Base-by-base conservation (phyloP, 2,329 filamentous ascomycete species). In the Claviceps africana region DNA sequence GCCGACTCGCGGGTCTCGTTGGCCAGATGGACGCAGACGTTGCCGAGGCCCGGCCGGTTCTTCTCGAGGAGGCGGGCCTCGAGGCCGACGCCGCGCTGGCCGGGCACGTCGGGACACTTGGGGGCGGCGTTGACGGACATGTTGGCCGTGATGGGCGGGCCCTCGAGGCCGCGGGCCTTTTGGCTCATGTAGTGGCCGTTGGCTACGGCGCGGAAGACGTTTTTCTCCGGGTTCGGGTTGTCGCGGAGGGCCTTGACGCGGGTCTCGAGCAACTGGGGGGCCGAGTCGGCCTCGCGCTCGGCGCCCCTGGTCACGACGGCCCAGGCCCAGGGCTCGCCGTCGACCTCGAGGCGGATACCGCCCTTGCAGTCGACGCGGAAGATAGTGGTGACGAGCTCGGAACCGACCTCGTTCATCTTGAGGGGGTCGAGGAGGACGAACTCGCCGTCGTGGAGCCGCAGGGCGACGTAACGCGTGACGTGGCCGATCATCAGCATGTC, bases 331-430 rank as follows among this genome's bases (percentile, higher is more conserved):
- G 39, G 11, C 39, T n/a, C 6, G 40, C 48, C 48, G 28, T 21
- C 39, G 17, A 40, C n/a, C 30, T 43, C 40, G 39, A 50, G 17
- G 39, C 19, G 35, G 13, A 50, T 44, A 11, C n/a, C n/a, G 30
- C 48, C 48, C 11, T 44, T 30, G 48, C 48, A 50, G 48, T 45
- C 33, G 48, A n/a, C 8, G n/a, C 39, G 28, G 40, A 50, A 50
- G 22, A 45, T 50, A 13, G n/a, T 44, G 30, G 48, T 50, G 39
- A 9, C 4, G 4, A 50, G 48, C 1, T 19, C 13, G 13, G 9
- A n/a, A 7, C 11, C 19, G 30, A 19, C 3, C 2, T 9, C 28
- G n/a, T 11, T 8, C n/a, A 19, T 13, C 22, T 11, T 13, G 17
- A 4, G 3, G 7, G 40, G 28, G 10, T 17, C 30, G 28, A 21